A percentile compares a stretch with the other conserved stretches of the same genome.
Evolutionary conservation across 768 basidiomycete species (phyloP).

Genomic region (Chalciporus piperatus): DNA sequence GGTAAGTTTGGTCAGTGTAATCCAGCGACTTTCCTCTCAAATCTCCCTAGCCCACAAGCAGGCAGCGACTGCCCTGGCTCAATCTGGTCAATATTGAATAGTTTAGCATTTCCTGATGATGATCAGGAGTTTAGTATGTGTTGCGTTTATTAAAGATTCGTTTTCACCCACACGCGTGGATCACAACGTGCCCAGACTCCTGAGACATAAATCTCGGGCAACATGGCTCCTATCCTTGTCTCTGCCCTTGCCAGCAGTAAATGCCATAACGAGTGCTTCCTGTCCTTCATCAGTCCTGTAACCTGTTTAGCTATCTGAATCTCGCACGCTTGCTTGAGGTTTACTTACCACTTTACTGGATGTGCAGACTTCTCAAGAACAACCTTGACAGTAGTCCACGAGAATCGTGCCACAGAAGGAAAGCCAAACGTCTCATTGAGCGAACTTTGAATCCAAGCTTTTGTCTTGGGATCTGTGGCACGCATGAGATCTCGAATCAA

Average conservation of each 20-base stretch:
- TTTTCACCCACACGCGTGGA: not conserved
- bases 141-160: not conserved
- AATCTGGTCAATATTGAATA: conserved; percentile 18
- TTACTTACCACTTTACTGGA: conserved; percentile 70
- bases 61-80: conserved; percentile 5
- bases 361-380: conserved; percentile 79
- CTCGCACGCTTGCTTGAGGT: not conserved
- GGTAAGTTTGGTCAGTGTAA: conserved; percentile 14
- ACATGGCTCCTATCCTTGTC: conserved; percentile 77
- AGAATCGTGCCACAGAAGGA: conserved; percentile 87
- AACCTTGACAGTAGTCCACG: conserved; percentile 92
- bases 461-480: conserved; percentile 83
- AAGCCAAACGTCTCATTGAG: conserved; percentile 91
- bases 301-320: not conserved
- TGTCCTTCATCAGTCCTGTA: conserved; percentile 83
- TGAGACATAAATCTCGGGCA: conserved; percentile 70
- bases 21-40: not conserved
- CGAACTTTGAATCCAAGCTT: conserved; percentile 75
- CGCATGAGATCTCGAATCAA: not conserved
- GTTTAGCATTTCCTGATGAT: not conserved
- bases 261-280: conserved; percentile 70
- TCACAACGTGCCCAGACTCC: conserved; percentile 65
- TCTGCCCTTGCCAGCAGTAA: conserved; percentile 61
- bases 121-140: not conserved
- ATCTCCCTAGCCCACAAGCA: conserved; percentile 13